Evolutionary conservation across 1,284 basidiomycete genomes (phyloP).

Genomic region (Farysia itapuensis): DNA sequence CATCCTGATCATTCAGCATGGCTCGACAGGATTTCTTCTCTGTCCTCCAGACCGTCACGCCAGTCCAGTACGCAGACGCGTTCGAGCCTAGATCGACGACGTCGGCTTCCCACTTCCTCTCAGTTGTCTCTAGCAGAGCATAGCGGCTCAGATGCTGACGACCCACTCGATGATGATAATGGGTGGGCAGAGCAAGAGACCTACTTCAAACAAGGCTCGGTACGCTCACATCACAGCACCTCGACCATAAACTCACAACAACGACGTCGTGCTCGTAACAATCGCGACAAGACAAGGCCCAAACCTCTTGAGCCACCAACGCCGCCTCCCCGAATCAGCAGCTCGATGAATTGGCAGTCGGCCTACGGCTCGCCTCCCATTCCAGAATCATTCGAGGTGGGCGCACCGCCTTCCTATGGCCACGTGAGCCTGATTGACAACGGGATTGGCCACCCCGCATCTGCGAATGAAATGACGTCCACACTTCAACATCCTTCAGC

Average conservation of each 20-base stretch:
- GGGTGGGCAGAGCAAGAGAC: too few relatives aligned
- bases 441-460: too few relatives aligned
- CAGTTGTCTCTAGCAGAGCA: background rate
- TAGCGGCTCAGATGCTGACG: slow-evolving; percentile 21
- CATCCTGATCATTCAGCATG: slow-evolving; percentile 31
- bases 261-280: slow-evolving; percentile 9
- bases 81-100: slow-evolving; percentile 11
- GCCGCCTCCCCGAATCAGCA: slow-evolving; percentile 22
- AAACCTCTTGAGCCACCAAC: slow-evolving; percentile 27
- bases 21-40: slow-evolving; percentile 14
- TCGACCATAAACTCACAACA: slow-evolving; percentile 10
- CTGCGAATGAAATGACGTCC: too few relatives aligned
- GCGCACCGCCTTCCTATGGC: too few relatives aligned
- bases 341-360: slow-evolving; percentile 29
- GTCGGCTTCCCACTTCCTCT: slow-evolving; percentile 2
- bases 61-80: slow-evolving; percentile 6
- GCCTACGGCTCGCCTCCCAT: slow-evolving; percentile 25
- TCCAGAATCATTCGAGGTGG: slow-evolving; percentile 2
- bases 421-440: too few relatives aligned
- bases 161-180: slow-evolving; percentile 5
- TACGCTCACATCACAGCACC: slow-evolving; percentile 10
- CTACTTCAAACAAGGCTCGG: slow-evolving; percentile 12
- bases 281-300: slow-evolving; percentile 5
- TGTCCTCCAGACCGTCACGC: slow-evolving; percentile 13
- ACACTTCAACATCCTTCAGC: too few relatives aligned